Base-by-base conservation (phyloP, 306 rosid genomes). In the Ochetophila trinervis region DNA sequence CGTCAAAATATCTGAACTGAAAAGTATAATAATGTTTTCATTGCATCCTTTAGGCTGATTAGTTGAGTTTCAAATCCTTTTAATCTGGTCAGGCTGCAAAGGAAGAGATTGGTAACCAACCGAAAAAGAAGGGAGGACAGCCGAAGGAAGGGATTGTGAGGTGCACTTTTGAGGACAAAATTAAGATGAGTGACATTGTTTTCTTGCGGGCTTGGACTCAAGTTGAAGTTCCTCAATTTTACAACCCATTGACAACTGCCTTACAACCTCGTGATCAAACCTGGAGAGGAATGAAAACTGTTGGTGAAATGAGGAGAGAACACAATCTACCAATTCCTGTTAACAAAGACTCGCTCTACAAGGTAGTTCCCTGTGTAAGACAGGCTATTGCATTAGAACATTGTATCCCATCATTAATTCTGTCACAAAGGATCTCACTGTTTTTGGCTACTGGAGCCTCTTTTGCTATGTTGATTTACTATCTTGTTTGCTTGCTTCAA, bases 111-210 rank as follows among this genome's bases (percentile, higher is more conserved):
- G 96, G 91, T 63, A 89, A 89, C 81, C 76, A 82, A 74, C 85
- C 96, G 6, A 84, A 82, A 54, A 77, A 62, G 79, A 93, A 74
- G 75, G 99, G 91, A 58, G 96, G 96, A 62, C 75, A 76, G 57
- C 63, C 78, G 8, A 89, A 75, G 70, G 99, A 90, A 83, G 99
- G 99, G 81, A 86, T 93, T 68, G 99, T 84, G 48, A 78, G 99
- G 76, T 93, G 99, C 79, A 86, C 97, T 49, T 93, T 93, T 21
- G 99, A 93, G 83, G 99, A 93, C 81, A 93, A 87, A 79, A 87
- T 93, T 74, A 85, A 87, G 80, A 93, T 93, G 99, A 90, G 99
- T 42, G 99, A 93, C 84, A 81, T 84, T 63, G 96, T 93, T 63
- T 92, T 89, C 84, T 70, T 93, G 83, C 87, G 90, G 20, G 97